Evolutionary conservation across 768 basidiomycete genomes (phyloP), one percentile per base, ranked within the genome.

Genomic region (Neoboletus magnificus): DNA sequence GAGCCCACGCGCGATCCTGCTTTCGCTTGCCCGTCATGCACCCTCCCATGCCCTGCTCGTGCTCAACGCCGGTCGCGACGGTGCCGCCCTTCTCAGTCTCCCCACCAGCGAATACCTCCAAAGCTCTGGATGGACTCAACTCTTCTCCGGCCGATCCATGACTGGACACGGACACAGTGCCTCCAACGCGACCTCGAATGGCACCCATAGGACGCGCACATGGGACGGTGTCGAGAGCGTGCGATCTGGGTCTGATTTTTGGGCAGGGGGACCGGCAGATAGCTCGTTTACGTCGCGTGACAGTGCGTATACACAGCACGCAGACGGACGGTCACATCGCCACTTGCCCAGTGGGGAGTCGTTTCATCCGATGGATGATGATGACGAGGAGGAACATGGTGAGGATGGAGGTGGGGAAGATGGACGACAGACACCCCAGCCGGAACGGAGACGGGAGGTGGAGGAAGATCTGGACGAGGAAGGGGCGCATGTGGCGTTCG

Each of bases 61-160:
- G 25, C 89, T 86, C 3, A 77, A 92, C 63, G 92, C 91, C 81
- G 90, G 90, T 7, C 75, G 78, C 23, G 87, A 89, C 46, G 91
- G 91, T 12, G 87, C 87, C 1, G 91, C 91, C 0, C 84, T 89
- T 5, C 79, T 93, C 51, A 90, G 87, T 16, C 71, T 93, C 8
- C 91, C 91, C 0, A 92, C 91, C 0, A 81, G 81, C 60, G 91
- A 93, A 62, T 93, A 93, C 69, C 89, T 91, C 66, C 91, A 93
- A 60, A 85, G 85, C 60, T 90, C 89, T 0, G 85, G 86, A 2
- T 93, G 91, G 89, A 82, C 73, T 1, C 63, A 70, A 33, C 50
- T 69, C 54, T 65, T 46, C 33, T 36, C 20, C 50, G 15, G 11
- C 7, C 32, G 12, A 12, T 42, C 33, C 25, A n/a, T 48, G 25